Conservation (phyloP, 768 basidiomycete species). For the Lactarius indigo region DNA sequence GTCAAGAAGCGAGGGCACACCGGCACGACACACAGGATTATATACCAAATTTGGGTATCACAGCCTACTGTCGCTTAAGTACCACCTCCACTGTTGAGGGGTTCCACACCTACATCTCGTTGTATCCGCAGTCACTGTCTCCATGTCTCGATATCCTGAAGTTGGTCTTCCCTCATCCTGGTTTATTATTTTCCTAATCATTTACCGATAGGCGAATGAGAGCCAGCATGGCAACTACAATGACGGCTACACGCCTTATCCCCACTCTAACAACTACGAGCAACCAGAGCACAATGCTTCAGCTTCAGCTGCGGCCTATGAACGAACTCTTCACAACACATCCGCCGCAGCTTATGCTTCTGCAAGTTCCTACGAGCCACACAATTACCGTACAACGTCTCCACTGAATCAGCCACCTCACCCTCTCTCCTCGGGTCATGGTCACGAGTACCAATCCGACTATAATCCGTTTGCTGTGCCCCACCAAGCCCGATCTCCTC, state of each 20-base stretch:
- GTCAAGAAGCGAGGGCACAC: not conserved
- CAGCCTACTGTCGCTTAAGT: not conserved
- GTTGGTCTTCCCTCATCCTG: conserved; percentile 29
- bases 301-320: not conserved
- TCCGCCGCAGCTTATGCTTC: not conserved
- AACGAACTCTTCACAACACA: not conserved
- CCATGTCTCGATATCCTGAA: conserved; percentile 43
- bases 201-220: conserved; percentile 51
- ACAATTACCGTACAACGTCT: conserved; percentile 37
- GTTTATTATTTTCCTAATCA: not conserved
- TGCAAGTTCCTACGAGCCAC: conserved; percentile 29
- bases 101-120: not conserved
- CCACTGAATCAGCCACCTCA: conserved; percentile 23
- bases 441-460: conserved; percentile 13
- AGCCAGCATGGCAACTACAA: conserved; percentile 61
- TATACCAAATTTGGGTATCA: not conserved
- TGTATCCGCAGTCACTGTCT: not conserved
- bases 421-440: conserved; percentile 18
- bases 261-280: conserved; percentile 32
- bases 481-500: conserved; percentile 26
- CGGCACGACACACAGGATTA: not conserved
- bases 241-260: conserved; percentile 59
- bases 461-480: conserved; percentile 25
- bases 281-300: conserved; percentile 26
- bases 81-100: not conserved